Conservation (phyloP, 1,139 yeast genomes). For the Diutina sp. region DNA sequence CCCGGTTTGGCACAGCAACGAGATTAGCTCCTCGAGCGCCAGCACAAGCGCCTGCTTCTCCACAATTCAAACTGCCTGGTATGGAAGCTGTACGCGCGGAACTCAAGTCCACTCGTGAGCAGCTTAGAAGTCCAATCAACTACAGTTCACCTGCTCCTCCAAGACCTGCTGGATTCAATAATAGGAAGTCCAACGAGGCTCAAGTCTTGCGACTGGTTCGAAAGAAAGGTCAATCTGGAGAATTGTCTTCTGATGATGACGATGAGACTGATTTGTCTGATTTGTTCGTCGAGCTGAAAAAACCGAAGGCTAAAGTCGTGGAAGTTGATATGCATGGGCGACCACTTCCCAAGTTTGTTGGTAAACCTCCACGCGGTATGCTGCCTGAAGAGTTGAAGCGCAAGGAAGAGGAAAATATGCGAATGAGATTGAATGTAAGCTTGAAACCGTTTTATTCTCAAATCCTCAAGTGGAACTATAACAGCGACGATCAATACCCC, state of each 20-base stretch:
- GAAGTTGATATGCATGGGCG: slow-evolving; percentile 28
- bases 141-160: slow-evolving; percentile 53
- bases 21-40: slow-evolving; percentile 28
- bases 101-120: slow-evolving; percentile 11
- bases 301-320: slow-evolving; percentile 18
- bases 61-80: slow-evolving; percentile 20
- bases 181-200: slow-evolving; percentile 12
- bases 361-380: neutral
- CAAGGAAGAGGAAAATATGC: slow-evolving; percentile 65
- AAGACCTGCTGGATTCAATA: slow-evolving; percentile 74
- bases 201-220: slow-evolving; percentile 24
- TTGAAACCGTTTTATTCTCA: slow-evolving; percentile 61
- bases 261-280: slow-evolving; percentile 28
- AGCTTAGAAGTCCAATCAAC: slow-evolving; percentile 11
- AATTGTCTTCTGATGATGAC: slow-evolving; percentile 23
- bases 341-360: slow-evolving; percentile 12
- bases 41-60: slow-evolving; percentile 12
- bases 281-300: slow-evolving; percentile 24
- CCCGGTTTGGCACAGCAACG: slow-evolving; percentile 7
- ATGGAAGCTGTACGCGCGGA: slow-evolving; percentile 30
- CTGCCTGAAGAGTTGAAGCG: slow-evolving; percentile 25
- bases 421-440: slow-evolving; percentile 67
- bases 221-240: slow-evolving; percentile 15
- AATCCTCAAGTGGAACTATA: slow-evolving; percentile 71
- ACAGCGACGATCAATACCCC: slow-evolving; percentile 45